Percentiles rank a stretch among this genome's conserved stretches.
Conservation (phyloP, 129 eudicot species). For the Logfia minima region DNA sequence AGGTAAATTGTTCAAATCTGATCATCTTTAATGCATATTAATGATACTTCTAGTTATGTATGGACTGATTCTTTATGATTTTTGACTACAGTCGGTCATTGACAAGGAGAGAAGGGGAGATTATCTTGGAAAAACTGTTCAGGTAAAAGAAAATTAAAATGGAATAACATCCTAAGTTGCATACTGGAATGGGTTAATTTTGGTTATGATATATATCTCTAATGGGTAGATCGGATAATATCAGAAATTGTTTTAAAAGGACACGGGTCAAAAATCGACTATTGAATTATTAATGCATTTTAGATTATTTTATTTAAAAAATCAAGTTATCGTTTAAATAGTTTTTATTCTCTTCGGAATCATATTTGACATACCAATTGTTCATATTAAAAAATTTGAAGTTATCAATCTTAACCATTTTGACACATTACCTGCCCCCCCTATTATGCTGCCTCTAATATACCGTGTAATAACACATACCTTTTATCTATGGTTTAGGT, state of each 20-base stretch:
- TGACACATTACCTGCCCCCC: not conserved
- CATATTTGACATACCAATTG: not conserved
- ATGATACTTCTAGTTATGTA: not conserved
- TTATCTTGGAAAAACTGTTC: constrained; percentile 89
- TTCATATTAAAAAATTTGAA: not conserved
- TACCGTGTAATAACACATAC: not conserved
- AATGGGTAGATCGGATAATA: not conserved
- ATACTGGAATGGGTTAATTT: not conserved
- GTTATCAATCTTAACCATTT: not conserved
- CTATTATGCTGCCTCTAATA: not conserved
- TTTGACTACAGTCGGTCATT: constrained; percentile 63
- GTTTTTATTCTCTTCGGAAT: not conserved
- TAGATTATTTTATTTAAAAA: too few relatives aligned
- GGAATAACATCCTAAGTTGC: not conserved
- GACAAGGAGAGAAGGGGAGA: constrained; percentile 96
- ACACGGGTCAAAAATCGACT: not conserved
- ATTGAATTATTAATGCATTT: too few relatives aligned
- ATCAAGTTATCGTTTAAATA: too few relatives aligned
- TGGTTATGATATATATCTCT: not conserved
- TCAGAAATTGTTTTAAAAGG: not conserved
- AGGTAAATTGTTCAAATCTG: constrained; percentile 38
- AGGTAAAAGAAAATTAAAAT: constrained; percentile 16
- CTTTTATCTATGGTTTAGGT: constrained; percentile 17
- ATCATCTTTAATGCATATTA: constrained; percentile 7
- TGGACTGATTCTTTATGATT: constrained; percentile 10